Base-by-base conservation (phyloP, 2,329 filamentous ascomycete species). In the Eutypella sp. region DNA sequence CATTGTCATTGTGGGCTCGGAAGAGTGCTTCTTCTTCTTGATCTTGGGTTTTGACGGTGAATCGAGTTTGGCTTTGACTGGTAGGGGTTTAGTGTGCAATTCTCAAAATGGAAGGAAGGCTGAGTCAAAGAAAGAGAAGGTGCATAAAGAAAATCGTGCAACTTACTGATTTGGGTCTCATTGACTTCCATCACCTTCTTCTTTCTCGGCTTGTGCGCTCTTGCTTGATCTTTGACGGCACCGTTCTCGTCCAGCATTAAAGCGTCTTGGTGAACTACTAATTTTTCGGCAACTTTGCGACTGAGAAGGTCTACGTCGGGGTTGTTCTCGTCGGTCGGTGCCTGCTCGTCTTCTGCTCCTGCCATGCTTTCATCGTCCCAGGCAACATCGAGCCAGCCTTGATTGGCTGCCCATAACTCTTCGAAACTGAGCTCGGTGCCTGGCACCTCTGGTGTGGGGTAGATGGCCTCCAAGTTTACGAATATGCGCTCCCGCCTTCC, bases 1-100 rank as follows among this genome's bases (percentile, higher is more conserved):
- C 54, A 99, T 81, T 1, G 93, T 99, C 91, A 99, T 96, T 2
- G 93, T 99, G n/a, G 91, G 88, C 66, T 97, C 92, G 42, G 77
- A 72, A 2, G 56, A 54, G 29, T 49, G 57, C 45, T 83, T 84
- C 64, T 87, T 93, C 65, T 88, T 88, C 53, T 84, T 86, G 45
- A 92, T 76, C 66, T 95, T 97, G 4, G 82, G 83, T n/a, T 84
- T 81, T 0, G 87, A 87, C 0, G 91, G 92, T 2, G 92, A 96
- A 59, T 93, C 89, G 45, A 97, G 73, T 57, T 96, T 96, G 47
- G 90, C 86, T 74, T 95, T 93, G 66, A 97, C 89, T 93, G 55
- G 50, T 24, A 33, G 8, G 13, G 47, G 55, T 75, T 57, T 70
- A 19, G 31, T 41, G 23, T 8, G 24, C 36, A n/a, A 41, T 22